phyloP scores from a whole-genome alignment of 1,284 basidiomycete species.

The Coniophora puteana region DNA sequence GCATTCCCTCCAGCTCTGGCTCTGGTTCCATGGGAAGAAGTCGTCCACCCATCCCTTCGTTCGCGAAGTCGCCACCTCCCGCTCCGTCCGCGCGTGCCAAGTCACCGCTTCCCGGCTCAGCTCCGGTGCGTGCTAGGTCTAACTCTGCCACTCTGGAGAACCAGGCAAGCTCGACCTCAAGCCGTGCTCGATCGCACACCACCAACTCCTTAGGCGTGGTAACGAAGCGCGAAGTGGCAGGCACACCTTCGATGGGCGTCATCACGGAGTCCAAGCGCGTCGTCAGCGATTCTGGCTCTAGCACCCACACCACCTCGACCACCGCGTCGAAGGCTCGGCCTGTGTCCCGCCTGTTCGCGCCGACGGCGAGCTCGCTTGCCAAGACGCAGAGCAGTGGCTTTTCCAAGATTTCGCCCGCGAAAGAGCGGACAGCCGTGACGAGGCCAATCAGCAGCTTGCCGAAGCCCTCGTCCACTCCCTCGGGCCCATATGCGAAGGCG shows the following conservation, averaged over 20 bases:
- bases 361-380: constrained; percentile 75
- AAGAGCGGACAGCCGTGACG: constrained; percentile 6
- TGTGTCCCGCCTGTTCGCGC: no score
- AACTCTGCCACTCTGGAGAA: constrained; percentile 15
- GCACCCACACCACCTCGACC: no score
- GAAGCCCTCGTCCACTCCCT: constrained; percentile 5
- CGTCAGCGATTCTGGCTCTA: no score
- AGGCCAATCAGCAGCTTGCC: constrained; percentile 18
- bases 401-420: constrained; percentile 12
- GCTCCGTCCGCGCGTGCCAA: neutral
- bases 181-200: no score
- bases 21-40: constrained; percentile 5
- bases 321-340: no score
- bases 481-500: no score
- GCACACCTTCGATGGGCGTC: no score
- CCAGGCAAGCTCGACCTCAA: no score
- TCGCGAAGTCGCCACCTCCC: neutral
- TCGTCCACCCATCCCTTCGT: constrained; percentile 13
- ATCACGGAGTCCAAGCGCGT: no score
- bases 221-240: no score
- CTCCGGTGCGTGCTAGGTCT: constrained; percentile 12
- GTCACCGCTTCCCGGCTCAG: constrained; percentile 8
- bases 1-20: constrained; percentile 19
- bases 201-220: constrained; percentile 15
- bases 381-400: constrained; percentile 40